Evolutionary conservation across 345 rosid genomes (phyloP).

Genomic region (Gossypium mustelinum): DNA sequence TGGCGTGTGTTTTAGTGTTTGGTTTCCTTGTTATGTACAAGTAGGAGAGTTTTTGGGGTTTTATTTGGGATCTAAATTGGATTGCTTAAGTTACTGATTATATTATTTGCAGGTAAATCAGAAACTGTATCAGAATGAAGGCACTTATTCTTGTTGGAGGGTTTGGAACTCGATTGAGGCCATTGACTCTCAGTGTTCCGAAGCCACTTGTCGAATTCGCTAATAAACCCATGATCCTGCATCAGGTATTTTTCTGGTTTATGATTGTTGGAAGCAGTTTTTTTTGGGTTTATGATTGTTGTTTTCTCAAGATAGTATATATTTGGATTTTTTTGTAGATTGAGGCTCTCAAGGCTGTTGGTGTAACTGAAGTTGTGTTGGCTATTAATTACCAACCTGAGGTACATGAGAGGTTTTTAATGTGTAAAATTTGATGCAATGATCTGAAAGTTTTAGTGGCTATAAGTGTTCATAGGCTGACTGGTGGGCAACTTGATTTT

Average conservation of each 20-base stretch:
- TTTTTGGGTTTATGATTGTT: background rate
- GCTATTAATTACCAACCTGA: slow-evolving; percentile 98
- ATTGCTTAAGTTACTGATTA: slow-evolving; percentile 16
- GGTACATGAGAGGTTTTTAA: slow-evolving; percentile 32
- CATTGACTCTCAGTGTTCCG: slow-evolving; percentile 93
- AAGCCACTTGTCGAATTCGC: slow-evolving; percentile 98
- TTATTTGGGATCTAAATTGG: background rate
- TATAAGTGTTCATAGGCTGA: background rate
- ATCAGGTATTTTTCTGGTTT: slow-evolving; percentile 57
- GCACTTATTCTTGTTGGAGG: slow-evolving; percentile 99
- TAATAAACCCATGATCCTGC: slow-evolving; percentile 98
- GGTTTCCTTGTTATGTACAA: background rate
- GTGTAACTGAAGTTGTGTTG: slow-evolving; percentile 94
- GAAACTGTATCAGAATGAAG: slow-evolving; percentile 59
- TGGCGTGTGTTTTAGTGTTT: slow-evolving; percentile 5
- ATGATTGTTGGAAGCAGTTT: background rate
- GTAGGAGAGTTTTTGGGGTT: background rate
- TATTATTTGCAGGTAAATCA: slow-evolving; percentile 34
- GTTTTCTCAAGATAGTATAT: slow-evolving; percentile 8
- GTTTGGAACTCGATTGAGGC: slow-evolving; percentile 95
- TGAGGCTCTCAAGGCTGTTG: slow-evolving; percentile 92
- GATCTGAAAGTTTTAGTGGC: background rate
- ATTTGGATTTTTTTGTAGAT: slow-evolving; percentile 41
- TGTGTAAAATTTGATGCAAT: background rate
- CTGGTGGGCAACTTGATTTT: slow-evolving; percentile 6